Conservation (phyloP, 345 rosid genomes). For the Mangifera indica region DNA sequence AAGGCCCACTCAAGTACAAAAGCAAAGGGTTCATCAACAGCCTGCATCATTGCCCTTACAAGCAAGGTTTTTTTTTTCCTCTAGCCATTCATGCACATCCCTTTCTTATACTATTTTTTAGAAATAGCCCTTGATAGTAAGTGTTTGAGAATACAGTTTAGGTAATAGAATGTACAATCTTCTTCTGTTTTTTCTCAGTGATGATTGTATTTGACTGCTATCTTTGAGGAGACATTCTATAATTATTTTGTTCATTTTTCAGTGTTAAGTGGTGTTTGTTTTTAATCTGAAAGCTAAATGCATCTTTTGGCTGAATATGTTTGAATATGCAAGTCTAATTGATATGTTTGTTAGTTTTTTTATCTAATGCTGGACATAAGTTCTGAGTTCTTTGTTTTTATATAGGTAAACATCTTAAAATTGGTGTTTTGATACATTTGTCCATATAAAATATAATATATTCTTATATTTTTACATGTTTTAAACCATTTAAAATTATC, state of each 20-base stretch:
- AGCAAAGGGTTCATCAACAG: slow-evolving; percentile 92
- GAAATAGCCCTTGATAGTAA: not conserved
- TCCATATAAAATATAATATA: no score
- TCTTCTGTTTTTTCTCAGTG: not conserved
- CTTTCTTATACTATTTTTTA: not conserved
- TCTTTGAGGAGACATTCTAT: not conserved
- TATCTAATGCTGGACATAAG: not conserved
- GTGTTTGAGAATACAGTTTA: not conserved
- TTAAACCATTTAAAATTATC: no score
- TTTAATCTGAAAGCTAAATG: no score
- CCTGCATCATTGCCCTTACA: slow-evolving; percentile 79
- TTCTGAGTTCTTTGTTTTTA: no score
- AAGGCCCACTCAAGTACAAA: slow-evolving; percentile 79
- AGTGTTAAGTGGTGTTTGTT: no score
- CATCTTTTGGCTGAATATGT: no score
- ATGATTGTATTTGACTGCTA: slow-evolving; percentile 1
- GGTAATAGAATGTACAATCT: not conserved
- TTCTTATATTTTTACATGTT: no score
- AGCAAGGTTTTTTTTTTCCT: slow-evolving; percentile 49
- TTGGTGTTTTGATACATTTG: no score
- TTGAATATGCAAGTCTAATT: no score
- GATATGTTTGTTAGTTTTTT: not conserved
- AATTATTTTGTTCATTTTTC: not conserved
- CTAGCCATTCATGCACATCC: not conserved
- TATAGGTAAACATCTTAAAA: no score